Conservation (phyloP, 139 green algal species). For the Mesotaenium endlicherianum region DNA sequence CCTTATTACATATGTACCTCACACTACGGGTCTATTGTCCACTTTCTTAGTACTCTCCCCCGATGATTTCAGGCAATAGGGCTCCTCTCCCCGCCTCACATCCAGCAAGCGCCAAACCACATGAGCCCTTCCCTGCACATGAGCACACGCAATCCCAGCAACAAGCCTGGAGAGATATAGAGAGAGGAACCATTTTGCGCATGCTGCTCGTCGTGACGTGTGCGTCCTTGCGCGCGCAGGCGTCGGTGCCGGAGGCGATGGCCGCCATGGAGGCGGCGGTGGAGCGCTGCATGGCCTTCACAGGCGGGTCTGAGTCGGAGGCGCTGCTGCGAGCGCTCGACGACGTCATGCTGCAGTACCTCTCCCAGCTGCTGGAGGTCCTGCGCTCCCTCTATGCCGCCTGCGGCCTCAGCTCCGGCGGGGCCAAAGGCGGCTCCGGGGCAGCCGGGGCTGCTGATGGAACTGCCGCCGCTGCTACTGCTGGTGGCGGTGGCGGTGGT, state of each 20-base stretch:
- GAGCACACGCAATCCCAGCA: too few species aligned
- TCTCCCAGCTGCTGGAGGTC: constrained; percentile 33
- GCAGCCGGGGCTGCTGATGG: not conserved
- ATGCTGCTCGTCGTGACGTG: too few species aligned
- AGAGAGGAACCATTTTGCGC: too few species aligned
- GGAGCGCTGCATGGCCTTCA: constrained; percentile 58
- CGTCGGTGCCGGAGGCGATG: constrained; percentile 31
- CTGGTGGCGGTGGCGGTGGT: not conserved
- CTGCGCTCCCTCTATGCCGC: constrained; percentile 27
- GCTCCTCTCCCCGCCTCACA: too few species aligned
- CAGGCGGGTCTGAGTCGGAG: constrained; percentile 64
- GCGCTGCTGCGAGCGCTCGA: constrained; percentile 64
- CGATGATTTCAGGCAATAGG: too few species aligned
- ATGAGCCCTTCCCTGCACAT: too few species aligned
- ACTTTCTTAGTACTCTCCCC: too few species aligned
- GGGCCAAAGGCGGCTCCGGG: not conserved
- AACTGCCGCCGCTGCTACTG: not conserved
- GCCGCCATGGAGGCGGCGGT: constrained; percentile 50
- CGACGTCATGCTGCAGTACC: constrained; percentile 52
- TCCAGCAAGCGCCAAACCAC: too few species aligned
- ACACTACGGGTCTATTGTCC: too few species aligned
- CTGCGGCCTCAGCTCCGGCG: constrained; percentile 11
- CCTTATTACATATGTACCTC: too few species aligned
- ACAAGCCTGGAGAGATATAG: too few species aligned
- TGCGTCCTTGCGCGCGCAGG: too few species aligned